A percentile compares a stretch with the other conserved stretches of the same genome.
phyloP scores from a whole-genome alignment of 495 filamentous ascomycete genomes.

The Entonaema liquescens region DNA sequence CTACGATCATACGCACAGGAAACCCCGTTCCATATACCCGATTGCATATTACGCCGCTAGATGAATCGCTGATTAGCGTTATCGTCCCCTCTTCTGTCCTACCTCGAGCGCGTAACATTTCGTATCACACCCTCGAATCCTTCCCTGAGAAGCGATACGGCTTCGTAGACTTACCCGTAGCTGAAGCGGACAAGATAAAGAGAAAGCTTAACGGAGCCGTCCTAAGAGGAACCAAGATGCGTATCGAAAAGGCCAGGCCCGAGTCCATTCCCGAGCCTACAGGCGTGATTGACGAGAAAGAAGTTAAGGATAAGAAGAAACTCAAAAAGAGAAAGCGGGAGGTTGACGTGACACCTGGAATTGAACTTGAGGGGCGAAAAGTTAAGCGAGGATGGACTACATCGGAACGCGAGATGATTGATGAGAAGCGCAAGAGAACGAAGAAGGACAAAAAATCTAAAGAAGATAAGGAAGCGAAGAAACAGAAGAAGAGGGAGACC shows the following conservation, averaged over 20 bases:
- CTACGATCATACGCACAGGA: conserved; percentile 8
- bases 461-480: conserved; percentile 57
- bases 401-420: conserved; percentile 61
- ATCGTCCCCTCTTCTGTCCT: conserved; percentile 74
- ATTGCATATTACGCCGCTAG: conserved; percentile 88
- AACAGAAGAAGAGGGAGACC: conserved; percentile 63
- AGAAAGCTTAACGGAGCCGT: conserved; percentile 93
- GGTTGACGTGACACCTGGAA: conserved; percentile 69
- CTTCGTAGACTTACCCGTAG: conserved; percentile 79
- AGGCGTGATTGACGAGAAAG: conserved; percentile 47
- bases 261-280: conserved; percentile 48
- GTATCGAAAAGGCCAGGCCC: conserved; percentile 79
- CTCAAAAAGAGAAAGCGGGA: conserved; percentile 72
- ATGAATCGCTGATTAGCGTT: conserved; percentile 70
- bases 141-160: conserved; percentile 92
- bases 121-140: conserved; percentile 81
- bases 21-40: conserved; percentile 56
- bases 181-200: conserved; percentile 86
- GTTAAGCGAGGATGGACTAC: conserved; percentile 94
- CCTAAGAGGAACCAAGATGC: conserved; percentile 84
- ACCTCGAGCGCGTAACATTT: conserved; percentile 74
- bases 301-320: conserved; percentile 51
- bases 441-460: conserved; percentile 41
- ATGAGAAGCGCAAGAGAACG: conserved; percentile 54
- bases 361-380: conserved; percentile 76